Evolutionary conservation across 1,284 basidiomycete species (phyloP), one percentile per base, ranked within the genome.

Genomic region (Rhodotorula sp.): DNA sequence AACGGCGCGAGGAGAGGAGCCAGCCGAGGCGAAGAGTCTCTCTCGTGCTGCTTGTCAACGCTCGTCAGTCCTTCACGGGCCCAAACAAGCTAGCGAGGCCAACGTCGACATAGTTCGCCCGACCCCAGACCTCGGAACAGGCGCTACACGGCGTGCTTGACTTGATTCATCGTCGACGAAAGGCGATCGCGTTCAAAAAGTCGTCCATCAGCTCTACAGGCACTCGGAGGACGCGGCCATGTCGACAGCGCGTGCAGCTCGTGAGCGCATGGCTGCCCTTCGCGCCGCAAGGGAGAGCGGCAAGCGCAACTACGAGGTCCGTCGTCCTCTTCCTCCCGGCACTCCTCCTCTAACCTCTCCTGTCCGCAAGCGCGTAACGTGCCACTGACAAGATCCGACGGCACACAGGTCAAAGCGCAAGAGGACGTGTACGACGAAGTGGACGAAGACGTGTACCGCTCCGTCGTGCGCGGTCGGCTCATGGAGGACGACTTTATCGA

Each of bases 401-500:
- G 8, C 53, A 29, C 49, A 33, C 66, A 80, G 79, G 64, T 72
- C 53, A 86, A 88, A 70, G 86, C 88, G 57, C 90, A 93, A 58
- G 84, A 84, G 18, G 84, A 85, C 29, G 84, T 99, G 42, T 99
- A 96, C 79, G 95, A 98, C 79, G 91, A 92, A 77, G 91, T 99
- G 24, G 87, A 89, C 0, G 95, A 98, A 73, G 91, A 93, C 44
- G 89, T 95, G 76, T 99, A 98, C 81, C 88, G 86, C 76, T 84
- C 85, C 24, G 90, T 98, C 70, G 93, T 98, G 6, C 87, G 87
- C 66, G 88, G 88, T 3, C 85, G 96, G 26, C 84, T 96, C n/a
- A 89, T 91, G 75, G 84, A 86, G 76, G 93, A 97, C 78, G 95
- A 99, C 81, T 99, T 99, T 75, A 92, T 96, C 37, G 88, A 91